Conservation (phyloP, 345 rosid species). For the Euphorbia peplus region DNA sequence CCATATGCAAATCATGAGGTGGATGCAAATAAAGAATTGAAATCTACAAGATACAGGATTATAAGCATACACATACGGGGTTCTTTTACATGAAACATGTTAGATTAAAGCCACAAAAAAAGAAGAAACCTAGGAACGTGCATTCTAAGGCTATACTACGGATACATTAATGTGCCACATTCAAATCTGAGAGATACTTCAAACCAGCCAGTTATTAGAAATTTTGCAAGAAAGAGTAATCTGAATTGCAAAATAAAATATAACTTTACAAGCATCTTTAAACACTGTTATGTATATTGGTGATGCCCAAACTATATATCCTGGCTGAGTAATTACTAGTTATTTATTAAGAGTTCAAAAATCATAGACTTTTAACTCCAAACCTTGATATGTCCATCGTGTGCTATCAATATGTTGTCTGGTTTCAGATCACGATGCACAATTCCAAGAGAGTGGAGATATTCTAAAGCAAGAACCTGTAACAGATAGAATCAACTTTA, state of each 20-base stretch:
- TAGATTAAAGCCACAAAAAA: neutral
- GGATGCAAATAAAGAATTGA: slow-evolving; percentile 5
- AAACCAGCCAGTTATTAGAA: neutral
- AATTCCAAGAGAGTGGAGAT: slow-evolving; percentile 70
- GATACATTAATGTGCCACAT: neutral
- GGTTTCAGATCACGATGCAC: slow-evolving; percentile 89
- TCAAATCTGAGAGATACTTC: neutral
- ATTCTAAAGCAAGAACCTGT: slow-evolving; percentile 89
- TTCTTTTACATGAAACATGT: slow-evolving; percentile 3
- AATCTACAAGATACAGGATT: neutral
- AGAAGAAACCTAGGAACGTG: neutral
- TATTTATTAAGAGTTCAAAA: neutral
- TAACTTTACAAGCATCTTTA: neutral
- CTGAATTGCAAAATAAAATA: too few relatives aligned
- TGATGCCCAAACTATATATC: neutral
- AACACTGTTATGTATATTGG: neutral
- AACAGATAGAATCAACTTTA: slow-evolving; percentile 18
- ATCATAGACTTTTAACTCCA: slow-evolving; percentile 27
- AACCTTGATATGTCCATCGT: slow-evolving; percentile 88
- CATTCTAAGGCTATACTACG: neutral
- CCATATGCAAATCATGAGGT: slow-evolving; percentile 15
- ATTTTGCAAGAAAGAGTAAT: neutral
- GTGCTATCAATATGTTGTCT: slow-evolving; percentile 75
- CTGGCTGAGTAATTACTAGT: neutral
- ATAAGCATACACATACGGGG: neutral